Evolutionary conservation across 257 asterid genomes (phyloP), one percentile per base, ranked within the genome.

Genomic region (Fraxinus americana): DNA sequence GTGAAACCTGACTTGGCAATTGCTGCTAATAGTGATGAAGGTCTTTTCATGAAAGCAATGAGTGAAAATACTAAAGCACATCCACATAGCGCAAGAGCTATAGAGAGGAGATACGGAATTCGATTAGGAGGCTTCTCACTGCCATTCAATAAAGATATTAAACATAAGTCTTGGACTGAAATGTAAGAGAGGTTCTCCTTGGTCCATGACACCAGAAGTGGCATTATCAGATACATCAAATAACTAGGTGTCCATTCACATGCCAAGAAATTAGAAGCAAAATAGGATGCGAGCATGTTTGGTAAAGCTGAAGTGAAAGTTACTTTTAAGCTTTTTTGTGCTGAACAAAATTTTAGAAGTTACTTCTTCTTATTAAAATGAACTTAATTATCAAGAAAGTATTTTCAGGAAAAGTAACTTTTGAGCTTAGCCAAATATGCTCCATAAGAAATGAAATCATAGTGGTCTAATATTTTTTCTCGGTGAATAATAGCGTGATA

Each of bases 1-100:
- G 98, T 88, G 88, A 94, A 94, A 84, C 97, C 98, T 13, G 98
- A 89, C 85, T 92, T 94, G 4, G 98, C 86, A 59, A 94, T 84
- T 41, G 97, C 93, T 34, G 86, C 92, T 80, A 94, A 82, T 80
- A 91, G 69, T 39, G 94, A 86, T 13, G 97, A 82, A 70, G 98
- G 97, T 67, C 92, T 88, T 84, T 90, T 91, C 17, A 77, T 75
- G 75, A 89, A 89, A 81, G 90, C 87, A 79, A 92, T 80, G 78
- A 91, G 76, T 29, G 89, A 80, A 86, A 86, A 89, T 35, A 82
- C 88, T 76, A 90, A 79, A 68, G 92, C 83, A 85, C 95, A 92
- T 83, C 97, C 91, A 83, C 89, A 87, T 74, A 92, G 90, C 89
- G 91, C 94, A 80, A 94, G 83, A 77, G 94, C 92, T 78, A 91